These are phyloP conservation scores for Leishmania mexicana DNA, from an alignment of 208 protist species.

Conservation along the genomic window DNA sequence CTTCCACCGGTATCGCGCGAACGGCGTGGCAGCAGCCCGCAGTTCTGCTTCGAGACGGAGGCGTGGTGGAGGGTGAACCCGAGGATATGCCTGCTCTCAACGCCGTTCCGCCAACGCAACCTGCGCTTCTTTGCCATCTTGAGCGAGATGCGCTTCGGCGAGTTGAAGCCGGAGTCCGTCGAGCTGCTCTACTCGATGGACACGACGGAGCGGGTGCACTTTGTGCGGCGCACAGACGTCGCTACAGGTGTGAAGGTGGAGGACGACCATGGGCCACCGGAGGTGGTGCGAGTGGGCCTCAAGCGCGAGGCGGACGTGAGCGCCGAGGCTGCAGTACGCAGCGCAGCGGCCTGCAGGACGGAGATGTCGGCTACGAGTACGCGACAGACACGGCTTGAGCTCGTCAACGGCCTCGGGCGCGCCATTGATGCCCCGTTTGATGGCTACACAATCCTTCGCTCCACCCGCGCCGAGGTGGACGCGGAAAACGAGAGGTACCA, in stretches of 20 bases:
- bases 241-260: not conserved
- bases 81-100: slow-evolving; percentile 58
- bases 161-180: slow-evolving; percentile 38
- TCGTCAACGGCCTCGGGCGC: slow-evolving; percentile 30
- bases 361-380: not conserved
- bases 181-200: slow-evolving; percentile 48
- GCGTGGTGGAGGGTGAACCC: slow-evolving; percentile 71
- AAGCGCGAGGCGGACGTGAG: slow-evolving; percentile 11
- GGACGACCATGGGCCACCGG: not conserved
- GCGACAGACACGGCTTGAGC: slow-evolving; percentile 15
- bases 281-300: not conserved
- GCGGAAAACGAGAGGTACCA: slow-evolving; percentile 65
- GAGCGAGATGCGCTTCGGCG: slow-evolving; percentile 77
- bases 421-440: slow-evolving; percentile 34
- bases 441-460: slow-evolving; percentile 77
- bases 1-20: slow-evolving; percentile 73
- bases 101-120: slow-evolving; percentile 74
- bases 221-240: slow-evolving; percentile 19
- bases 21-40: not conserved
- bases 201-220: slow-evolving; percentile 37
- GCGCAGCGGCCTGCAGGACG: not conserved
- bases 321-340: not conserved
- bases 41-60: slow-evolving; percentile 80
- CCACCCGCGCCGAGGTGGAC: slow-evolving; percentile 61
- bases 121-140: slow-evolving; percentile 65